phyloP scores from a whole-genome alignment of 208 protist species.

The Balamuthia mandrillaris region DNA sequence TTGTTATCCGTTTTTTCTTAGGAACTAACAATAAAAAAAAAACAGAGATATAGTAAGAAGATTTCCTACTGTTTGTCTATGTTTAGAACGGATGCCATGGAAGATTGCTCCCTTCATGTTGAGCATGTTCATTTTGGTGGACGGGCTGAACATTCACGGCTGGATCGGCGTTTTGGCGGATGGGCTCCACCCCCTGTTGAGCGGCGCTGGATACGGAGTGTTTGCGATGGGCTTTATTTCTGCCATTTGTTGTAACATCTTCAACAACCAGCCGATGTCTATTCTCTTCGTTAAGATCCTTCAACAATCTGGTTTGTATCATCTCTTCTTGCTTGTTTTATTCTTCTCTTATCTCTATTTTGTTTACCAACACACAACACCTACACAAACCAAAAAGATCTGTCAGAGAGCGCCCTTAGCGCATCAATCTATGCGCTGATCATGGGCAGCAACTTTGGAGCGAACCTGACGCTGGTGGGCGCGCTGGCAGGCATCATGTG shows the following conservation, averaged over 20 bases:
- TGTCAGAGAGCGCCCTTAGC: not conserved
- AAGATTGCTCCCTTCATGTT: conserved; percentile 44
- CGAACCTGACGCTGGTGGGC: conserved; percentile 46
- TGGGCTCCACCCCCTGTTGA: not conserved
- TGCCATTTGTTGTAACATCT: conserved; percentile 22
- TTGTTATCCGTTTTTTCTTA: no score
- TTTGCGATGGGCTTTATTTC: conserved; percentile 47
- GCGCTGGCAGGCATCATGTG: conserved; percentile 54
- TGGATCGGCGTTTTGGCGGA: conserved; percentile 15
- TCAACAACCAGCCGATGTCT: conserved; percentile 58
- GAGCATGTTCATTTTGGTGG: conserved; percentile 45
- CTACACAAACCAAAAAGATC: no score
- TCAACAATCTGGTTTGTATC: not conserved
- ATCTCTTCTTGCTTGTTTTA: no score
- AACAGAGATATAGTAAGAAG: no score
- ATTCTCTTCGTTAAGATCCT: conserved; percentile 44
- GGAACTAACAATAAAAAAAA: no score
- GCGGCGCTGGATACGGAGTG: not conserved
- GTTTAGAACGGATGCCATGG: conserved; percentile 44
- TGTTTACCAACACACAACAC: no score
- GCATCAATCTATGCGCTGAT: conserved; percentile 39
- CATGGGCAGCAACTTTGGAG: conserved; percentile 47
- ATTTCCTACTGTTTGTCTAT: no score
- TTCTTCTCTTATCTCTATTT: no score
- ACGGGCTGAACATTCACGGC: conserved; percentile 35